A percentile compares a stretch with the other conserved stretches of the same genome.
phyloP scores from a whole-genome alignment of 2,329 filamentous ascomycete species.

The Dactylonectria macrodidyma region DNA sequence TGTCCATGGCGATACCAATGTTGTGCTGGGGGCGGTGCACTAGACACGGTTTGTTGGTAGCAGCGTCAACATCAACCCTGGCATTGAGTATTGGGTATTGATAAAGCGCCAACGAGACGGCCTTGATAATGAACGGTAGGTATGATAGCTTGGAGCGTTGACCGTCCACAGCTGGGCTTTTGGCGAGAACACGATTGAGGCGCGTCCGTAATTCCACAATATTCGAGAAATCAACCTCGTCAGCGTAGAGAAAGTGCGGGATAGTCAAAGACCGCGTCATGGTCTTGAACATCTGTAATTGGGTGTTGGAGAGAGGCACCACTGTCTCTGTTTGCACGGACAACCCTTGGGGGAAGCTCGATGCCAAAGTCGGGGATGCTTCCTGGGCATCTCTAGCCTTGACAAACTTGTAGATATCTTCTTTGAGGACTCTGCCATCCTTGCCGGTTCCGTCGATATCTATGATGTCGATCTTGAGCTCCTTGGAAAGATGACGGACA shows the following conservation, averaged over 20 bases:
- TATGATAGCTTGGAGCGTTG: slow-evolving; percentile 81
- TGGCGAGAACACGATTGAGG: slow-evolving; percentile 76
- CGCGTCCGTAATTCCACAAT: slow-evolving; percentile 81
- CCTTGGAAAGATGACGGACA: slow-evolving; percentile 88
- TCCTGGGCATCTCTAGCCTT: slow-evolving; percentile 64
- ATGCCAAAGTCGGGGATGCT: slow-evolving; percentile 42
- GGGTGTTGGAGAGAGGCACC: slow-evolving; percentile 81
- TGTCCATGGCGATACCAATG: slow-evolving; percentile 96
- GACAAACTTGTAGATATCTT: slow-evolving; percentile 85
- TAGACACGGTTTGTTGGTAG: slow-evolving; percentile 78
- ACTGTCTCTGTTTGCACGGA: slow-evolving; percentile 76
- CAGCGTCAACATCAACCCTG: slow-evolving; percentile 75
- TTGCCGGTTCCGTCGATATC: slow-evolving; percentile 88
- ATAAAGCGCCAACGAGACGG: slow-evolving; percentile 86
- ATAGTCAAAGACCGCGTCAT: slow-evolving; percentile 95
- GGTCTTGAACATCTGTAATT: slow-evolving; percentile 95
- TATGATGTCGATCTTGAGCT: slow-evolving; percentile 82
- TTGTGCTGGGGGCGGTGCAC: slow-evolving; percentile 90
- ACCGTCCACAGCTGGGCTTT: slow-evolving; percentile 60
- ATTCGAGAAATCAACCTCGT: slow-evolving; percentile 86
- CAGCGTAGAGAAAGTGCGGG: slow-evolving; percentile 95
- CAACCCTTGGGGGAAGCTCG: slow-evolving; percentile 42
- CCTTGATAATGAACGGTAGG: slow-evolving; percentile 96
- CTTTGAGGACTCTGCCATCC: slow-evolving; percentile 92
- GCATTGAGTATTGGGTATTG: slow-evolving; percentile 91